Conservation (phyloP, 768 basidiomycete species). For the Leccinum longicurvipes region DNA sequence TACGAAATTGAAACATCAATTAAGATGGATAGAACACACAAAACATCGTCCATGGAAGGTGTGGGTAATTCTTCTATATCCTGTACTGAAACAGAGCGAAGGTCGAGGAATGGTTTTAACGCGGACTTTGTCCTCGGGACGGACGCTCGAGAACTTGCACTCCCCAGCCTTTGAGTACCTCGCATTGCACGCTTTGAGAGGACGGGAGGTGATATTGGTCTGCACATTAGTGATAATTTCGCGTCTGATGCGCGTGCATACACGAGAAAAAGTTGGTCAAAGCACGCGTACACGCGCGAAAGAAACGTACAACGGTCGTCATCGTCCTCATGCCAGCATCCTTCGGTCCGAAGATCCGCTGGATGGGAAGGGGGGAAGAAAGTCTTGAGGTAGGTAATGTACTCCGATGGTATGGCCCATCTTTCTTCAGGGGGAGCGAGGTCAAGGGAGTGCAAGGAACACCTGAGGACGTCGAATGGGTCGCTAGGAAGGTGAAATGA, state of each 20-base stretch:
- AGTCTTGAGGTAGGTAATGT: constrained; percentile 18
- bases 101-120: constrained; percentile 20
- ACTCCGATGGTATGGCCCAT: constrained; percentile 32
- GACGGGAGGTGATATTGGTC: constrained; percentile 42
- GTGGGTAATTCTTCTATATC: constrained; percentile 29
- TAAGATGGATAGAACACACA: constrained; percentile 34
- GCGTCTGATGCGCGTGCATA: constrained; percentile 20
- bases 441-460: constrained; percentile 31
- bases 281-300: constrained; percentile 16
- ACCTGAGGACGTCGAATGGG: constrained; percentile 46
- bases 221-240: constrained; percentile 21
- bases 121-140: constrained; percentile 23
- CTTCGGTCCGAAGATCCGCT: constrained; percentile 35
- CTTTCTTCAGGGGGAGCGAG: constrained; percentile 43
- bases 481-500: constrained; percentile 53
- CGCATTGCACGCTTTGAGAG: constrained; percentile 42
- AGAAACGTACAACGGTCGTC: constrained; percentile 33
- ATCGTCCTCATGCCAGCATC: constrained; percentile 31
- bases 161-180: constrained; percentile 45
- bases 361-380: constrained; percentile 9
- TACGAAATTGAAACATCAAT: neutral
- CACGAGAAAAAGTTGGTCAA: neutral
- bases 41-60: constrained; percentile 34
- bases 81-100: constrained; percentile 30
- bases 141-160: constrained; percentile 21